Conservation (phyloP, 129 eudicot species). For the Chrysanthemum makinoi region DNA sequence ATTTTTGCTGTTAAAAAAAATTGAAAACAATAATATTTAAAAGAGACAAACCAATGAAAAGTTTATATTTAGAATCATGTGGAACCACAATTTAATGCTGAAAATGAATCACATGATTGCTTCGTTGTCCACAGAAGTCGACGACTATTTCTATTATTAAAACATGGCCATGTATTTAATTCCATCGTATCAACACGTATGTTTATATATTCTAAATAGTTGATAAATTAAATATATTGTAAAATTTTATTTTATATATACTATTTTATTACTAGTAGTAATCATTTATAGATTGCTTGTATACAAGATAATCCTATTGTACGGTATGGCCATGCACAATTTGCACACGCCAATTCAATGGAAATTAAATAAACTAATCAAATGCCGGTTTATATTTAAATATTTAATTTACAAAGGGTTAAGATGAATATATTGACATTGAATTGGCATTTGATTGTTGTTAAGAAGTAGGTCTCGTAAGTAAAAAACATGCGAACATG, state of each 20-base stretch:
- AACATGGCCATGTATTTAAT: slow-evolving; percentile 10
- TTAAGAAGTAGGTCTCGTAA: too few relatives aligned
- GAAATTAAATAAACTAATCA: not conserved
- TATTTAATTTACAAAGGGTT: too few relatives aligned
- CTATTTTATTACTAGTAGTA: not conserved
- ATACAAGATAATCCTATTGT: not conserved
- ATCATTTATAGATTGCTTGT: not conserved
- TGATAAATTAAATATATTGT: not conserved
- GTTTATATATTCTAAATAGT: not conserved
- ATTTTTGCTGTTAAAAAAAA: too few relatives aligned
- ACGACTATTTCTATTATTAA: slow-evolving; percentile 12
- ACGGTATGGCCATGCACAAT: slow-evolving; percentile 17
- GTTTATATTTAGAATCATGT: not conserved
- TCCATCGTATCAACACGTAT: slow-evolving; percentile 2
- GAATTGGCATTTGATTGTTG: too few relatives aligned
- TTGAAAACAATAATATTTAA: not conserved
- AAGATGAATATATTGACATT: too few relatives aligned
- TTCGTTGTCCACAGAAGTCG: slow-evolving; percentile 14
- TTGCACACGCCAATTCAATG: not conserved
- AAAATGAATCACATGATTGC: slow-evolving; percentile 15
- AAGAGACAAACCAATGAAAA: too few relatives aligned
- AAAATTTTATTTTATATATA: not conserved
- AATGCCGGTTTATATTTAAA: too few relatives aligned
- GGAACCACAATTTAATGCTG: slow-evolving; percentile 6
- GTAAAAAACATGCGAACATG: too few relatives aligned